Evolutionary conservation across 179 eudicot genomes (phyloP).

Genomic region (Dionaea muscipula): DNA sequence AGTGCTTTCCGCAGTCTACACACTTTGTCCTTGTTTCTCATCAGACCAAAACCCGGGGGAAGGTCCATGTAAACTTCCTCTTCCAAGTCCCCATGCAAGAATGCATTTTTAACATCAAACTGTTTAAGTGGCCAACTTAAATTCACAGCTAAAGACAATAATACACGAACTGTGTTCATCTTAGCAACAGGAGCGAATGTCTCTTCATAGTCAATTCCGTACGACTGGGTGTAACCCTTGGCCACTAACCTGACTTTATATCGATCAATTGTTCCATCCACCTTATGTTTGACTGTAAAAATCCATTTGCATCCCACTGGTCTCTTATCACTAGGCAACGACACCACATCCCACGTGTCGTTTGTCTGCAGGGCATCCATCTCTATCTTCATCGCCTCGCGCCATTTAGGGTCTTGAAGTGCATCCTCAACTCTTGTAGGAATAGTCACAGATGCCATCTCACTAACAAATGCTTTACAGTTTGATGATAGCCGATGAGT

Average conservation of each 20-base stretch:
- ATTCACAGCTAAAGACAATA: neutral
- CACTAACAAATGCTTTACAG: neutral
- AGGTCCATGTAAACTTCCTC: neutral
- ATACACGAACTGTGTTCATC: neutral
- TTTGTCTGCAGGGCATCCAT: neutral
- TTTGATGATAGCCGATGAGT: neutral
- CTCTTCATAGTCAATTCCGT: neutral
- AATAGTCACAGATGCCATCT: neutral
- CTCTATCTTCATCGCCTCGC: neutral
- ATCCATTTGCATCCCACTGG: constrained; percentile 5
- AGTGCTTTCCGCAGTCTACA: neutral
- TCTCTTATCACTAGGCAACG: neutral
- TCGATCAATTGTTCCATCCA: neutral
- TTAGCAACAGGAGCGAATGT: neutral
- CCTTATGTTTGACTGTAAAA: neutral
- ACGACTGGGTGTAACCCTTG: neutral
- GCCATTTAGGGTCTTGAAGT: neutral
- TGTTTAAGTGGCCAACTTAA: neutral
- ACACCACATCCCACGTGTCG: neutral
- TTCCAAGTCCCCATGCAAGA: neutral
- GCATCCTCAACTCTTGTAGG: neutral
- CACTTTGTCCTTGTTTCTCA: too few relatives aligned
- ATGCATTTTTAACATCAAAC: constrained; percentile 2
- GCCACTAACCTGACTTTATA: neutral
- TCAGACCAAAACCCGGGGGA: neutral